These are phyloP conservation scores for Aspergillus coremiiformis DNA, from an alignment of 495 filamentous ascomycete species.

Conservation along the genomic window DNA sequence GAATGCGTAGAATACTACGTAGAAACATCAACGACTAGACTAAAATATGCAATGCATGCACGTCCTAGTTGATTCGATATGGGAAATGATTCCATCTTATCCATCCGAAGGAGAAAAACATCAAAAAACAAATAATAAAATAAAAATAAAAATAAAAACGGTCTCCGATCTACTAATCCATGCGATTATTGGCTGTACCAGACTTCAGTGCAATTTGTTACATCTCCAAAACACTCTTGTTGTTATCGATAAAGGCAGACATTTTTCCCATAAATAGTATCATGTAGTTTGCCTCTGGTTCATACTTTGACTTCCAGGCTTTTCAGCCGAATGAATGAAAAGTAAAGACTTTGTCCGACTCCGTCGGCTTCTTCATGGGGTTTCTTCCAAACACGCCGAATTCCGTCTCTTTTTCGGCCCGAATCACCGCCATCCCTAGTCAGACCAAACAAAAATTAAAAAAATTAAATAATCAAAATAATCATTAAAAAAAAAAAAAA, in stretches of 20 bases:
- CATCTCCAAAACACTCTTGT: background rate
- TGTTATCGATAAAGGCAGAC: background rate
- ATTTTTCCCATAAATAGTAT: background rate
- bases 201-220: background rate
- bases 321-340: background rate
- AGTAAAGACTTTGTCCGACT: background rate
- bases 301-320: no score
- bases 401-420: background rate
- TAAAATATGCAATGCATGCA: constrained; percentile 3
- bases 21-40: constrained; percentile 5
- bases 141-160: no score
- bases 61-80: background rate
- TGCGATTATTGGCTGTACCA: background rate
- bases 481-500: background rate
- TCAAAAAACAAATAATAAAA: no score
- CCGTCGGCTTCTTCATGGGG: background rate
- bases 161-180: background rate
- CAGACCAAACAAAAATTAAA: background rate
- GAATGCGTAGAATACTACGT: no score
- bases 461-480: background rate
- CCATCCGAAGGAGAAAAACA: background rate
- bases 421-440: background rate
- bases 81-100: background rate
- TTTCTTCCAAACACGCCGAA: background rate
- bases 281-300: no score